Percentiles rank a stretch among this genome's conserved stretches.
Conservation (phyloP, 192 early-diverging fungal species). For the Mycoemilia scoparia region DNA sequence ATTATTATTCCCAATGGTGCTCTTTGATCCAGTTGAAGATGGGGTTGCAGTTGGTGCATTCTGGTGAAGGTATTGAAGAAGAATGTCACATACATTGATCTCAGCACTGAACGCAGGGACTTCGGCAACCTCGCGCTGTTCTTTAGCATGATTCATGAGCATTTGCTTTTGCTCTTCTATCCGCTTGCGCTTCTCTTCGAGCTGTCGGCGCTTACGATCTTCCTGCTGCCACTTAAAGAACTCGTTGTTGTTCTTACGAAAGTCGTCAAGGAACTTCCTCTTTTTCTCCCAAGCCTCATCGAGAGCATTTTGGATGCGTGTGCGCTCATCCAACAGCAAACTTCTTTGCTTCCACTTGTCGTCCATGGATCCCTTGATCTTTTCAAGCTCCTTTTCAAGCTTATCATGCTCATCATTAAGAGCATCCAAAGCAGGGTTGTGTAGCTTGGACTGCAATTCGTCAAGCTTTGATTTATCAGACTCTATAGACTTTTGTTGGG, state of each 20-base stretch:
- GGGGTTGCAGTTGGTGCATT: constrained; percentile 5
- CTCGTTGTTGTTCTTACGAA: constrained; percentile 54
- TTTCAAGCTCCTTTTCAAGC: constrained; percentile 52
- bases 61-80: constrained; percentile 50
- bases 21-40: constrained; percentile 9
- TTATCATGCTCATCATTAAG: constrained; percentile 47
- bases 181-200: constrained; percentile 43
- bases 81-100: constrained; percentile 61
- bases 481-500: constrained; percentile 59
- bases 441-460: constrained; percentile 35
- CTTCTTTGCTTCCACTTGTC: constrained; percentile 41
- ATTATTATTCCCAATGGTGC: constrained; percentile 10
- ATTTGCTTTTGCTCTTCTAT: constrained; percentile 47
- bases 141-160: constrained; percentile 45
- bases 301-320: constrained; percentile 45
- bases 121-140: constrained; percentile 71
- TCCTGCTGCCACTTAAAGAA: constrained; percentile 53
- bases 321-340: constrained; percentile 51
- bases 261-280: constrained; percentile 46
- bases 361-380: constrained; percentile 40
- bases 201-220: constrained; percentile 38
- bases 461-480: constrained; percentile 42
- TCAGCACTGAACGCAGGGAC: constrained; percentile 74
- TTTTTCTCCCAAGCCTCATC: constrained; percentile 48
- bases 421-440: constrained; percentile 35